Conservation (phyloP, 148 eudicot species). For the Rhododendron simsii region DNA sequence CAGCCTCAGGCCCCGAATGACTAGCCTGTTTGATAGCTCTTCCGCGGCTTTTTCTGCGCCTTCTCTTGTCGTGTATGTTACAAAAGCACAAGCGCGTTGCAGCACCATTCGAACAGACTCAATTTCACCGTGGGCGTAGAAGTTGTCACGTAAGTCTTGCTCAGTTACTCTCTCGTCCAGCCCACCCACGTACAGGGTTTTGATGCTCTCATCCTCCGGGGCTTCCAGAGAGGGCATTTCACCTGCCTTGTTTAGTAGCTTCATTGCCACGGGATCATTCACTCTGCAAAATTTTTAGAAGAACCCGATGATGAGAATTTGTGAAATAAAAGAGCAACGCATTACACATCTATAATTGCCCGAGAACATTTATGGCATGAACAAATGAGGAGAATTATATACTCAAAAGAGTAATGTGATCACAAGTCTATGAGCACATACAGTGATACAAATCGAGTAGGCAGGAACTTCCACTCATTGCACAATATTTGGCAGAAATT, state of each 20-base stretch:
- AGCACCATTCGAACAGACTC: conserved; percentile 86
- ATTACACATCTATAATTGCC: neutral
- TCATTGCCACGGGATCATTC: conserved; percentile 92
- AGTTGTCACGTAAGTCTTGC: conserved; percentile 87
- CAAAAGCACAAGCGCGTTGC: conserved; percentile 88
- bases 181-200: conserved; percentile 90
- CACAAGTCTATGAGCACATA: neutral
- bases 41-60: conserved; percentile 97
- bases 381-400: neutral
- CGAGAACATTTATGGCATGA: neutral
- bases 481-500: neutral
- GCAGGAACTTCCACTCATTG: neutral
- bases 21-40: conserved; percentile 90
- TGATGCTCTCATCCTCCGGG: conserved; percentile 91
- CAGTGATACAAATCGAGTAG: neutral
- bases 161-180: conserved; percentile 76
- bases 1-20: conserved; percentile 76
- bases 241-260: conserved; percentile 90
- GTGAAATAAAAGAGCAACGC: neutral
- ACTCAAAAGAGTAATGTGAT: neutral
- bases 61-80: conserved; percentile 91
- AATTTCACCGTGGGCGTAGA: conserved; percentile 94
- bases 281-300: conserved; percentile 41
- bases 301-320: neutral
- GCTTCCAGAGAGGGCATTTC: conserved; percentile 88